Evolutionary conservation across 1,284 basidiomycete species (phyloP).

Genomic region (Cronartium quercuum): DNA sequence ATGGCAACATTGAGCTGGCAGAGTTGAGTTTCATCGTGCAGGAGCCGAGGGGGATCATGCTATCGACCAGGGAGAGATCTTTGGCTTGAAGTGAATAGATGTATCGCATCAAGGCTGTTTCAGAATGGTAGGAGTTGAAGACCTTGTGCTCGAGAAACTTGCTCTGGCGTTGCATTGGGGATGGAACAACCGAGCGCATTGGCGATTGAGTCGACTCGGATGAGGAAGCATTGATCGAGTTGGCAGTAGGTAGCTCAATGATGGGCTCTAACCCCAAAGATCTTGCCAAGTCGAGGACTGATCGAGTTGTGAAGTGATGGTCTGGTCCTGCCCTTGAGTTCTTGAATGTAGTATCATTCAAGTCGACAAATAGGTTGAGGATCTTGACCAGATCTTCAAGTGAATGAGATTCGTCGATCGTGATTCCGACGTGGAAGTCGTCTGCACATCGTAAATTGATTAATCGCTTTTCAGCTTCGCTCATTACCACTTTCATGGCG

Average conservation of each 20-base stretch:
- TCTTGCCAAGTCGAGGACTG: constrained; percentile 46
- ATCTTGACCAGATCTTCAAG: constrained; percentile 57
- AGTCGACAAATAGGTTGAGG: constrained; percentile 70
- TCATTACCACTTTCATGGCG: constrained; percentile 64
- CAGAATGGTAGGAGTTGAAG: constrained; percentile 84
- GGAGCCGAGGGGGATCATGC: constrained; percentile 92
- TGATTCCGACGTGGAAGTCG: constrained; percentile 71
- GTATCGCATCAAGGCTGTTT: constrained; percentile 91
- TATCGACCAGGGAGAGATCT: constrained; percentile 87
- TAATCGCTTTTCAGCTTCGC: constrained; percentile 60
- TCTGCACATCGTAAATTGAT: constrained; percentile 83
- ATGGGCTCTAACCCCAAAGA: constrained; percentile 41
- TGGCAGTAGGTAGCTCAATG: constrained; percentile 1
- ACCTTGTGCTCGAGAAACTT: constrained; percentile 77
- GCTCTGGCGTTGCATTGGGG: constrained; percentile 62
- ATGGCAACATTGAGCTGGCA: constrained; percentile 90
- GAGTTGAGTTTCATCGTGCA: constrained; percentile 87
- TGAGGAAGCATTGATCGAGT: neutral
- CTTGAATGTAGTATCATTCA: constrained; percentile 44
- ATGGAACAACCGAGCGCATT: constrained; percentile 18
- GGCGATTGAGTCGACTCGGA: constrained; percentile 21
- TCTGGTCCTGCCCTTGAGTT: constrained; percentile 15
- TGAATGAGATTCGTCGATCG: constrained; percentile 84
- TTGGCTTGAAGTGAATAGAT: constrained; percentile 76
- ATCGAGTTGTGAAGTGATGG: constrained; percentile 45